phyloP scores from a whole-genome alignment of 495 filamentous ascomycete genomes.

The Penicillium ucsense region DNA sequence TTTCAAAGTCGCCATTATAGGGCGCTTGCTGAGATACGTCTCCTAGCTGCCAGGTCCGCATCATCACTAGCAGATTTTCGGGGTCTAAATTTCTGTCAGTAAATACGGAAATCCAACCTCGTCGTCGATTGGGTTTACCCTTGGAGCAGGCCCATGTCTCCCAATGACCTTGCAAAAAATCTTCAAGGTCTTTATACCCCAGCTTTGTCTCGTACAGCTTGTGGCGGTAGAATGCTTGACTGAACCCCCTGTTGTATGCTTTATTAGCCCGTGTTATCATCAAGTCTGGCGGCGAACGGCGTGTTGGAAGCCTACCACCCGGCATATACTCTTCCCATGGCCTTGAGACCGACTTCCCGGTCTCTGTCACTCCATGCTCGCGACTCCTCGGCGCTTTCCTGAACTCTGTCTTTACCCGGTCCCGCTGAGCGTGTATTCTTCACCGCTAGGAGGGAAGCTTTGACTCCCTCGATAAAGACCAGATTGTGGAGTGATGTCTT shows the following conservation, averaged over 20 bases:
- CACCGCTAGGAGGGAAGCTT: slow-evolving; percentile 52
- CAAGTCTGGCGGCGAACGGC: neutral
- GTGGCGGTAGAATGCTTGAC: slow-evolving; percentile 61
- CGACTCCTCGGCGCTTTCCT: slow-evolving; percentile 25
- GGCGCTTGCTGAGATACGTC: slow-evolving; percentile 54
- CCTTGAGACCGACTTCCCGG: slow-evolving; percentile 52
- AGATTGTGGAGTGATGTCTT: slow-evolving; percentile 62
- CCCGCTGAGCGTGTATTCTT: slow-evolving; percentile 46
- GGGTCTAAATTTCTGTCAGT: slow-evolving; percentile 37
- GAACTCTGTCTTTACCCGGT: slow-evolving; percentile 27
- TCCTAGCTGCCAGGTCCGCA: slow-evolving; percentile 65
- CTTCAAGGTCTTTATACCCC: slow-evolving; percentile 53
- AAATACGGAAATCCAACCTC: no score
- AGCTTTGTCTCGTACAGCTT: slow-evolving; percentile 51
- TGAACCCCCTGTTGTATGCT: slow-evolving; percentile 44
- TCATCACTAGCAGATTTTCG: slow-evolving; percentile 56
- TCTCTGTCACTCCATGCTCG: slow-evolving; percentile 47
- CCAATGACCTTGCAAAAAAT: slow-evolving; percentile 65
- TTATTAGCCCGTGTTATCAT: neutral
- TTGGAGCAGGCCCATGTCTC: slow-evolving; percentile 60
- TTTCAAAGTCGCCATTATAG: slow-evolving; percentile 55
- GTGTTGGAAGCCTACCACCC: slow-evolving; percentile 43
- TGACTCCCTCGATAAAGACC: slow-evolving; percentile 65
- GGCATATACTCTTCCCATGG: slow-evolving; percentile 62
- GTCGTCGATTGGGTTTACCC: slow-evolving; percentile 21